Evolutionary conservation across 345 rosid species (phyloP).

Genomic region (Eucalyptus fibrosa): DNA sequence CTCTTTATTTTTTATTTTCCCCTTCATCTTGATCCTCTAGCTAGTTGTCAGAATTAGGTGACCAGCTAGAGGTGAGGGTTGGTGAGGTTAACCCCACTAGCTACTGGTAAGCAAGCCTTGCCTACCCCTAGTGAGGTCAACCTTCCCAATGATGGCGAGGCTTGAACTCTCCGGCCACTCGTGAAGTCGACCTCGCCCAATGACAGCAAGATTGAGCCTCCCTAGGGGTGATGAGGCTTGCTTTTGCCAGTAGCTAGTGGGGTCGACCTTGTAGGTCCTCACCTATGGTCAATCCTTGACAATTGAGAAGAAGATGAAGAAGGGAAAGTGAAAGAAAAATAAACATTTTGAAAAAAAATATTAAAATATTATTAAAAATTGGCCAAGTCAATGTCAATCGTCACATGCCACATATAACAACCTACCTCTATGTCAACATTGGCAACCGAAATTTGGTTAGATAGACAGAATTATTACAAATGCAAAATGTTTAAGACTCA

Average conservation of each 20-base stretch:
- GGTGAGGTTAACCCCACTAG: background rate
- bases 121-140: background rate
- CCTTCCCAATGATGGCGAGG: background rate
- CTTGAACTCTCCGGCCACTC: background rate
- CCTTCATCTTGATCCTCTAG: background rate
- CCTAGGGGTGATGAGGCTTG: background rate
- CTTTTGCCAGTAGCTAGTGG: background rate
- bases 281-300: accelerated
- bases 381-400: accelerated
- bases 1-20: too few species aligned
- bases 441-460: background rate
- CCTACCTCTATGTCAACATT: too few species aligned
- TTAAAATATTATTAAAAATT: too few species aligned
- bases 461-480: too few species aligned
- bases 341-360: too few species aligned
- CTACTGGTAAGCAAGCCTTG: accelerated
- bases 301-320: background rate
- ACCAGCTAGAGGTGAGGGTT: background rate
- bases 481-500: too few species aligned
- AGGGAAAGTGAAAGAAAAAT: background rate
- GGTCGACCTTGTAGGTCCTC: background rate
- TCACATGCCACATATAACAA: accelerated
- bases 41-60: background rate
- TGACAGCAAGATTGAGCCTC: background rate
- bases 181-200: background rate